phyloP scores from a whole-genome alignment of 108 stramenopile genomes.

The Pelagomonas calceolata region DNA sequence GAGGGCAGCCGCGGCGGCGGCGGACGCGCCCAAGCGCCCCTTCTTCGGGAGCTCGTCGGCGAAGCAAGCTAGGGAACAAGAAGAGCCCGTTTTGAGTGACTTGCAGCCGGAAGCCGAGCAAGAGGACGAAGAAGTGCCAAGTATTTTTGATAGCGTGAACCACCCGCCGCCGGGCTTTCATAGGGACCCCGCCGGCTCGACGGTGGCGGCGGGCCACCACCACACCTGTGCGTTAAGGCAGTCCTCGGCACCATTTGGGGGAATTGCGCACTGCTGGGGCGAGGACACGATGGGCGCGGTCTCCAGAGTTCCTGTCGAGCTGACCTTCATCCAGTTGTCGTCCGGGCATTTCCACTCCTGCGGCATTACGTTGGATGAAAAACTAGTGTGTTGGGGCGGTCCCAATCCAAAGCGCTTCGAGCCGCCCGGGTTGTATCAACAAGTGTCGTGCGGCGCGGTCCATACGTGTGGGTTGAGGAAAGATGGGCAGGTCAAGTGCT shows the following conservation, averaged over 20 bases:
- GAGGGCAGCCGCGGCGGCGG: too few species aligned
- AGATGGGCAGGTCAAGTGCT: neutral
- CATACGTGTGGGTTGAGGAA: neutral
- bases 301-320: neutral
- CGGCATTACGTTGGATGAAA: neutral
- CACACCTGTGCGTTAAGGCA: neutral
- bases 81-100: too few species aligned
- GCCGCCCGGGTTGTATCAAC: neutral
- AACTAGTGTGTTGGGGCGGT: neutral
- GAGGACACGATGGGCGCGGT: neutral
- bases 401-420: neutral
- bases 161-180: too few species aligned
- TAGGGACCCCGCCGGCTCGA: too few species aligned
- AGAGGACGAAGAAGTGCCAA: too few species aligned
- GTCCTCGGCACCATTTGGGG: neutral
- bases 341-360: neutral
- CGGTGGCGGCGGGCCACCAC: neutral
- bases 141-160: too few species aligned
- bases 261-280: neutral
- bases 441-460: neutral
- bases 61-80: too few species aligned
- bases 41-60: too few species aligned
- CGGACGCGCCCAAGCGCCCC: too few species aligned
- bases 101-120: too few species aligned
- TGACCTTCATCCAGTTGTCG: neutral